Conservation (phyloP, 2,329 filamentous ascomycete genomes). For the Aspergillus oerlinghausenensis region DNA sequence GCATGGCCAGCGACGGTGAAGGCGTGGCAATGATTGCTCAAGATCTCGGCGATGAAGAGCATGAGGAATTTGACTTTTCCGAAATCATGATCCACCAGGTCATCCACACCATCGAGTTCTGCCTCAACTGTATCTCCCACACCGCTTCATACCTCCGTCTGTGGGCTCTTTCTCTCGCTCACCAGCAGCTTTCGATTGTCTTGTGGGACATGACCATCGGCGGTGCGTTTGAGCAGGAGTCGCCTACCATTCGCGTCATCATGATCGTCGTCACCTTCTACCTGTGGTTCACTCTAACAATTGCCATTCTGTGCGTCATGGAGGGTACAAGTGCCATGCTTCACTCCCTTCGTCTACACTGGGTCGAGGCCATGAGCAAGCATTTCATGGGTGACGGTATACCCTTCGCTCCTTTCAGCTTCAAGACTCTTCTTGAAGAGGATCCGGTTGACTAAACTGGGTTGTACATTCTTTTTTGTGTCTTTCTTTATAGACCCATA, state of each 20-base stretch:
- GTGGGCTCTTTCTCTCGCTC: slow-evolving; percentile 93
- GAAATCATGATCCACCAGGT: slow-evolving; percentile 99
- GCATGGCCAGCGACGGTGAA: slow-evolving; percentile 70
- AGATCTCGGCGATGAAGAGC: slow-evolving; percentile 72
- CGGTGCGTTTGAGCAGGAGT: slow-evolving; percentile 61
- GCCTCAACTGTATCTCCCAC: slow-evolving; percentile 97
- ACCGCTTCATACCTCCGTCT: slow-evolving; percentile 98
- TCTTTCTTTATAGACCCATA: slow-evolving; percentile 7
- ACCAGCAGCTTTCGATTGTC: slow-evolving; percentile 95
- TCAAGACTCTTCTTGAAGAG: slow-evolving; percentile 78
- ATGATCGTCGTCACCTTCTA: slow-evolving; percentile 79
- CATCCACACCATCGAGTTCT: slow-evolving; percentile 99
- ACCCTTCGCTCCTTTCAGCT: slow-evolving; percentile 84
- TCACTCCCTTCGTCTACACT: slow-evolving; percentile 84
- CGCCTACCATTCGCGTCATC: slow-evolving; percentile 66
- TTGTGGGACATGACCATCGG: slow-evolving; percentile 95
- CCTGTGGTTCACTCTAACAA: slow-evolving; percentile 82
- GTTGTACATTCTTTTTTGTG: slow-evolving; percentile 9
- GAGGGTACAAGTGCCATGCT: slow-evolving; percentile 95
- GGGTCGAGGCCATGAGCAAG: slow-evolving; percentile 98
- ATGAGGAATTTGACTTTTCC: slow-evolving; percentile 95
- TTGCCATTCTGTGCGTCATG: slow-evolving; percentile 83
- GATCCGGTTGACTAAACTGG: slow-evolving; percentile 50
- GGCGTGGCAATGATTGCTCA: slow-evolving; percentile 85
- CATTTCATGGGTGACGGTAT: slow-evolving; percentile 89